Evolutionary conservation across 371 early-diverging fungal species (phyloP).

Genomic region (Rhizopus microsporus): DNA sequence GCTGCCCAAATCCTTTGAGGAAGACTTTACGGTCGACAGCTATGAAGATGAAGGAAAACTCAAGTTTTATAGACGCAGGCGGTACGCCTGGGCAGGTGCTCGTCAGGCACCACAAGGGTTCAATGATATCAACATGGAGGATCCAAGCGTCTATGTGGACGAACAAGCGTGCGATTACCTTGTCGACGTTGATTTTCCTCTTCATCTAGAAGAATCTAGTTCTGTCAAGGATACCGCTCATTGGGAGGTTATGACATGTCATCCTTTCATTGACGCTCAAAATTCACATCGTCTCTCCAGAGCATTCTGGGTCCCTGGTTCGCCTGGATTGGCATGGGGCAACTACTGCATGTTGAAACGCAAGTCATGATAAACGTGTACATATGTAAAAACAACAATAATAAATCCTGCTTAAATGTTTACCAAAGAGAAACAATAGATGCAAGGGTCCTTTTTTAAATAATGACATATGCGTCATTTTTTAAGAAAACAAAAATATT

Average conservation of each 20-base stretch:
- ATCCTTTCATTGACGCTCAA: slow-evolving; percentile 59
- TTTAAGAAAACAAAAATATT: too few relatives aligned
- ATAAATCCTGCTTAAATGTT: slow-evolving; percentile 1
- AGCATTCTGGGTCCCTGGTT: slow-evolving; percentile 61
- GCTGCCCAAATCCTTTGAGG: slow-evolving; percentile 67
- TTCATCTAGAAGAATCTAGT: slow-evolving; percentile 45
- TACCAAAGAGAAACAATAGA: neutral
- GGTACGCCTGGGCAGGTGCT: slow-evolving; percentile 38
- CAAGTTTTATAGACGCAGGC: slow-evolving; percentile 30
- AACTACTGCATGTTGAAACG: slow-evolving; percentile 66
- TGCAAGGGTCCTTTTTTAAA: neutral
- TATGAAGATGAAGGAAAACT: slow-evolving; percentile 32
- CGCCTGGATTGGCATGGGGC: slow-evolving; percentile 54
- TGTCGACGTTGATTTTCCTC: slow-evolving; percentile 64
- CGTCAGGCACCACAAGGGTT: slow-evolving; percentile 58
- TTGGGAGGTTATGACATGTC: slow-evolving; percentile 60
- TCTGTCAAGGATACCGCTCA: slow-evolving; percentile 48
- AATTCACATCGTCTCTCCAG: slow-evolving; percentile 47
- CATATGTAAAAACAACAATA: neutral
- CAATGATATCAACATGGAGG: slow-evolving; percentile 77
- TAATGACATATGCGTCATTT: too few relatives aligned
- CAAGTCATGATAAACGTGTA: slow-evolving; percentile 8
- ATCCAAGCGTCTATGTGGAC: slow-evolving; percentile 51
- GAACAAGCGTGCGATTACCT: slow-evolving; percentile 68
- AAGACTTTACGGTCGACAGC: slow-evolving; percentile 28